Base-by-base conservation (phyloP, 2,329 filamentous ascomycete genomes). In the Fusarium goolgardi region DNA sequence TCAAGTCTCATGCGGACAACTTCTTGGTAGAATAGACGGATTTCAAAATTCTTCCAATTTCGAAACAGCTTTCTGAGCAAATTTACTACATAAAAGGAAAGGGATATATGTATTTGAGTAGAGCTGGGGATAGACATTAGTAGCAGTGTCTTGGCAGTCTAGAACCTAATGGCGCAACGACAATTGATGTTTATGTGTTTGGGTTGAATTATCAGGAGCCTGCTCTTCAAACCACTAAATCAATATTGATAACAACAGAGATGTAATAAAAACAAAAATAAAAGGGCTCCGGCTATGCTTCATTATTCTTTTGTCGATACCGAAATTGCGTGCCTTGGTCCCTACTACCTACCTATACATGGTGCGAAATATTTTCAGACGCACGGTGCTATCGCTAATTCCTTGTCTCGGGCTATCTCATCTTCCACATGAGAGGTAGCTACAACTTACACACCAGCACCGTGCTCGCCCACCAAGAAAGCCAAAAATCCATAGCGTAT, bases 1-100 rank as follows among this genome's bases (percentile, higher is more conserved):
- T 94, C 77, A 92, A 90, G 80, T 93, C 89, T 21, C 83, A 88
- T 56, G 90, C 92, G 7, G 93, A 95, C 70, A 88, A 87, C 68
- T 96, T 93, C 79, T 75, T 89, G 65, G 90, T 96, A 75, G 90
- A 92, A 80, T 95, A 89, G 79, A 79, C 59, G 51, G 63, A 58
- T 43, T 49, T 55, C 54, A 64, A 71, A 72, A 56, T 54, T 67
- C 43, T 63, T 56, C 68, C 55, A 43, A 32, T 66, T 65, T 66
- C 46, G 59, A 59, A 61, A 65, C 55, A 63, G 59, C 47, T 41
- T 71, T 54, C 63, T 69, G 46, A 58, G 43, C 39, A 34, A 44
- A 56, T 59, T 63, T 57, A 46, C 52, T 65, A 63, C 64, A 65
- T 63, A 71, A 62, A 75, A 74, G 59, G 70, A 63, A 64, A 64